Evolutionary conservation across 1,284 basidiomycete genomes (phyloP).

Genomic region (Tylopilus sp.): DNA sequence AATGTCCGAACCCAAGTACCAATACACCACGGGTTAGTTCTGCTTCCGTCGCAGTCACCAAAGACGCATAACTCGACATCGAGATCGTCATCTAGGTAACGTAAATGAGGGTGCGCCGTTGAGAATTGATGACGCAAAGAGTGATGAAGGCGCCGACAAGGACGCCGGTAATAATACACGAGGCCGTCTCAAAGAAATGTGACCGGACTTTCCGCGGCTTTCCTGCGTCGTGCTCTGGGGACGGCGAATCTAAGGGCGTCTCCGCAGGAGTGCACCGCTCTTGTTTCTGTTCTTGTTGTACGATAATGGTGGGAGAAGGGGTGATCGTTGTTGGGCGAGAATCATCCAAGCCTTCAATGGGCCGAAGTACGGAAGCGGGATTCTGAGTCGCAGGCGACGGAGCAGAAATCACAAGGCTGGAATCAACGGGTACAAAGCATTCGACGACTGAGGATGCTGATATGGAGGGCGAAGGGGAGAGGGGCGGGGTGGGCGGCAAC

Average conservation of each 20-base stretch:
- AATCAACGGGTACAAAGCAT: conserved; percentile 19
- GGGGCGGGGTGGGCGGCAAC: conserved; percentile 38
- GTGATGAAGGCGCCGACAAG: conserved; percentile 66
- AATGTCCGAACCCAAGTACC: conserved; percentile 20
- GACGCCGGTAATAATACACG: conserved; percentile 65
- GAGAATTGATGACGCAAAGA: conserved; percentile 59
- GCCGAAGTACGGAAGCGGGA: conserved; percentile 6
- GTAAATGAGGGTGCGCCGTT: conserved; percentile 61
- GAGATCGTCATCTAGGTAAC: conserved; percentile 34
- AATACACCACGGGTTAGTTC: conserved; percentile 27
- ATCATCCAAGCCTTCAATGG: conserved; percentile 11
- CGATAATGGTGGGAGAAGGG: conserved; percentile 39
- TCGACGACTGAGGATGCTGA: conserved; percentile 29
- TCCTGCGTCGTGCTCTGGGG: conserved; percentile 13
- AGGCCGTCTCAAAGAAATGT: conserved; percentile 55
- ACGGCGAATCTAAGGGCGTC: conserved; percentile 15
- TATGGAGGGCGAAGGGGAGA: conserved; percentile 32
- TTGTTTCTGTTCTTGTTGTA: conserved; percentile 37
- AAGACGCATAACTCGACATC: not conserved
- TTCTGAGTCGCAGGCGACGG: conserved; percentile 12
- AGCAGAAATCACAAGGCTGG: conserved; percentile 5
- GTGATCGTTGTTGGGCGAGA: conserved; percentile 26
- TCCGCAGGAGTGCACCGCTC: conserved; percentile 22
- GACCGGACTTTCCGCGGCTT: conserved; percentile 35
- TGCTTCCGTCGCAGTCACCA: not conserved